Percentiles rank a stretch among this genome's conserved stretches.
Evolutionary conservation across 2,329 filamentous ascomycete genomes (phyloP).

Genomic region (Ciborinia camelliae): DNA sequence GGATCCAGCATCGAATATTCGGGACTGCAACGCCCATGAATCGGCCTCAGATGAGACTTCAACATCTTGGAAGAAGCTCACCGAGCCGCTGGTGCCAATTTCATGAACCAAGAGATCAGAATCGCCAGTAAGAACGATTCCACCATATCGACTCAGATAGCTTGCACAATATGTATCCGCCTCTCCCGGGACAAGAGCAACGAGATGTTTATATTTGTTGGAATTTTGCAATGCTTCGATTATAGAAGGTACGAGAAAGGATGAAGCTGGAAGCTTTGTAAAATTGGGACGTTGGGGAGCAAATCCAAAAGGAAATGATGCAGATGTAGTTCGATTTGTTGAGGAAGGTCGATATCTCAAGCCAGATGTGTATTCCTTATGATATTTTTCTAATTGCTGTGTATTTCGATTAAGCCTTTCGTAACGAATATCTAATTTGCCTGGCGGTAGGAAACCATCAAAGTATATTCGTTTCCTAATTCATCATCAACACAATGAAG

Average conservation of each 20-base stretch:
- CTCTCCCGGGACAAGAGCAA: conserved; percentile 71
- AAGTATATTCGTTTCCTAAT: conserved; percentile 71
- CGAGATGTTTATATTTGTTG: conserved; percentile 42
- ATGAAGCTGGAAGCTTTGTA: conserved; percentile 43
- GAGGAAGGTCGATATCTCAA: conserved; percentile 23
- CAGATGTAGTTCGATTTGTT: neutral
- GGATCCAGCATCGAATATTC: conserved; percentile 41
- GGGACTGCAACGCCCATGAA: conserved; percentile 28
- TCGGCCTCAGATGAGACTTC: conserved; percentile 22
- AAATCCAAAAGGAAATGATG: conserved; percentile 28
- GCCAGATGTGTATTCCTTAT: conserved; percentile 23
- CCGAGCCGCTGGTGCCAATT: conserved; percentile 56
- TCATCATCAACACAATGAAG: conserved; percentile 21
- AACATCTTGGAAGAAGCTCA: conserved; percentile 68
- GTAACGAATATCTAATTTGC: conserved; percentile 33
- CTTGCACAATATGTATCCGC: conserved; percentile 78
- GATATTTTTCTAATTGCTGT: conserved; percentile 30
- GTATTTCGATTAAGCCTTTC: conserved; percentile 31
- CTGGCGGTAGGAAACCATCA: conserved; percentile 71
- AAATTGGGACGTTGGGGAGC: conserved; percentile 23
- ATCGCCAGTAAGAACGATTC: conserved; percentile 72
- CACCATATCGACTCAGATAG: conserved; percentile 52
- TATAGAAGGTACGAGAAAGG: conserved; percentile 75
- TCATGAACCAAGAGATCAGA: conserved; percentile 80
- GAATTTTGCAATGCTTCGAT: conserved; percentile 63